These are phyloP conservation scores for Cornus suecica DNA, from an alignment of 148 eudicot species.

Conservation along the genomic window DNA sequence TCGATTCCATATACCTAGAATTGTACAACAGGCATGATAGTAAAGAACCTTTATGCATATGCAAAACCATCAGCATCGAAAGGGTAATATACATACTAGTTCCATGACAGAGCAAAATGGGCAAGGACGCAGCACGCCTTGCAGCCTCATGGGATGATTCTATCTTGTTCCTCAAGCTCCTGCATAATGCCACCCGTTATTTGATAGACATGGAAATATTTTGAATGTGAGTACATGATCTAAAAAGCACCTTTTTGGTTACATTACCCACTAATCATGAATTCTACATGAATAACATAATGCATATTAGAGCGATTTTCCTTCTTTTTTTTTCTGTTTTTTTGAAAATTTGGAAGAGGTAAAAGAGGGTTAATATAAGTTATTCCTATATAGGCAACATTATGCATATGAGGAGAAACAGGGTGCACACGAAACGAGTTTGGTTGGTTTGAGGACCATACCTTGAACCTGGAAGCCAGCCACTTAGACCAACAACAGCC, in stretches of 20 bases:
- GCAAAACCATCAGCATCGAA: not conserved
- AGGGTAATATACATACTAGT: slow-evolving; percentile 36
- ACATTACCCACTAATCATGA: not conserved
- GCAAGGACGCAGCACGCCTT: slow-evolving; percentile 84
- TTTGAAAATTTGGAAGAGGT: not conserved
- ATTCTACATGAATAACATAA: no score
- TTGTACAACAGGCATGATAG: not conserved
- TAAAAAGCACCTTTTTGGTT: not conserved
- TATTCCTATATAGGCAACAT: not conserved
- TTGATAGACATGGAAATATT: not conserved
- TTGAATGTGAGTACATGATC: not conserved
- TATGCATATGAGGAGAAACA: not conserved
- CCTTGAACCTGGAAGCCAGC: slow-evolving; percentile 98
- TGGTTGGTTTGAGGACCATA: slow-evolving; percentile 12
- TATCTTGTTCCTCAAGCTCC: slow-evolving; percentile 70
- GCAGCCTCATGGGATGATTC: slow-evolving; percentile 69
- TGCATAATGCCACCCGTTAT: slow-evolving; percentile 22
- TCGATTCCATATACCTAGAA: no score
- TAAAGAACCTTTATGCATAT: not conserved
- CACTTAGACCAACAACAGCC: slow-evolving; percentile 79
- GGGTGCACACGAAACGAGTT: not conserved
- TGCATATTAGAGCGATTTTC: no score
- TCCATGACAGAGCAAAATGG: slow-evolving; percentile 89
- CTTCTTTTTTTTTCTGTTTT: no score
- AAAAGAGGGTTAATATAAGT: not conserved